Evolutionary conservation across 2,329 filamentous ascomycete genomes (phyloP).

Genomic region (Ceratocystis lukuohia): DNA sequence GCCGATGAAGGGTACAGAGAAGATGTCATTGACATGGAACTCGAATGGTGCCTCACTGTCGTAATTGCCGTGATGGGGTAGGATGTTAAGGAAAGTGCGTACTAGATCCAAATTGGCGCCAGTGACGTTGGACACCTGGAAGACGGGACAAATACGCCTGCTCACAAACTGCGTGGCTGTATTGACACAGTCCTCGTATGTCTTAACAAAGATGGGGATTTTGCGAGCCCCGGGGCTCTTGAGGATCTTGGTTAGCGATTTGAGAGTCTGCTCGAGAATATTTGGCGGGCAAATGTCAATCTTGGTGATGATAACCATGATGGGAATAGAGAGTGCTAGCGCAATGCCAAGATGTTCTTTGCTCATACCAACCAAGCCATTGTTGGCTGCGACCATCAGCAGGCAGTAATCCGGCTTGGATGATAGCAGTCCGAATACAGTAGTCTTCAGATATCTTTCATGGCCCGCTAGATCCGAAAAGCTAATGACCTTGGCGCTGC

Average conservation of each 20-base stretch:
- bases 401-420: constrained; percentile 95
- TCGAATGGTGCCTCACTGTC: constrained; percentile 80
- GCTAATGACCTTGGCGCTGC: constrained; percentile 89
- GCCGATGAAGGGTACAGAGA: constrained; percentile 92
- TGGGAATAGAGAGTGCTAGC: constrained; percentile 83
- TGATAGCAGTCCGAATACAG: constrained; percentile 86
- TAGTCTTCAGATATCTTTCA: constrained; percentile 87
- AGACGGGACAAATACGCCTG: constrained; percentile 89
- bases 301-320: constrained; percentile 97
- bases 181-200: constrained; percentile 80
- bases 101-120: constrained; percentile 83
- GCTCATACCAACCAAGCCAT: constrained; percentile 93
- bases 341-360: constrained; percentile 96
- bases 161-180: constrained; percentile 94
- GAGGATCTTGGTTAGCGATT: constrained; percentile 80
- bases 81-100: constrained; percentile 82
- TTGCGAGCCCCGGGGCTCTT: constrained; percentile 89
- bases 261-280: constrained; percentile 85
- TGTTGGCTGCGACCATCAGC: constrained; percentile 96
- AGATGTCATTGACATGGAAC: constrained; percentile 93
- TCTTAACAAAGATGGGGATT: constrained; percentile 91
- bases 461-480: constrained; percentile 94
- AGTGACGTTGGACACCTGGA: constrained; percentile 96
- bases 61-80: constrained; percentile 89
- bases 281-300: constrained; percentile 96